These are phyloP conservation scores for Aspergillus sp. DNA, from an alignment of 2,329 filamentous ascomycete genomes.

Conservation along the genomic window DNA sequence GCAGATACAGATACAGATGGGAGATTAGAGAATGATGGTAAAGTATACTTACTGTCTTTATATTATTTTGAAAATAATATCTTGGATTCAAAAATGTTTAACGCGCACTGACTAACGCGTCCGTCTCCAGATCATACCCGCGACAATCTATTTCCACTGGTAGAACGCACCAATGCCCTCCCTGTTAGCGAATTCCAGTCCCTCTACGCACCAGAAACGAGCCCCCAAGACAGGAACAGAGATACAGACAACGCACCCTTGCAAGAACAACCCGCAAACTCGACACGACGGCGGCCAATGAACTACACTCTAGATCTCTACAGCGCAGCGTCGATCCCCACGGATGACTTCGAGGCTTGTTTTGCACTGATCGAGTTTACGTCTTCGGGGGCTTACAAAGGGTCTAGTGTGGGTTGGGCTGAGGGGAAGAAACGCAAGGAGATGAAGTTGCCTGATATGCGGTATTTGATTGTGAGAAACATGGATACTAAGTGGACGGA, in stretches of 20 bases:
- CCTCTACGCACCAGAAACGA: slow-evolving; percentile 20
- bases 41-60: neutral
- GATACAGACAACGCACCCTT: neutral
- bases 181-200: slow-evolving; percentile 31
- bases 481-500: neutral
- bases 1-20: neutral
- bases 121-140: neutral
- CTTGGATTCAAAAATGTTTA: neutral
- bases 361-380: slow-evolving; percentile 48
- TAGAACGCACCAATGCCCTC: slow-evolving; percentile 38
- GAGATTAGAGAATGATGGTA: too few species aligned
- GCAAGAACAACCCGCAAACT: too few species aligned
- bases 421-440: slow-evolving; percentile 46
- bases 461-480: slow-evolving; percentile 42
- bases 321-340: slow-evolving; percentile 30
- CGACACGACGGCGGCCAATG: too few species aligned
- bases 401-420: slow-evolving; percentile 49
- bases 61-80: neutral
- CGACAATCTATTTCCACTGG: slow-evolving; percentile 20
- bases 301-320: slow-evolving; percentile 22
- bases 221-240: slow-evolving; percentile 1
- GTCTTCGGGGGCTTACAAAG: slow-evolving; percentile 45
- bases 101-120: slow-evolving; percentile 10
- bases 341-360: slow-evolving; percentile 41
- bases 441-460: slow-evolving; percentile 52